Evolutionary conservation across 164 flowering plant genomes (phyloP).

Genomic region (Chimonanthus praecox): DNA sequence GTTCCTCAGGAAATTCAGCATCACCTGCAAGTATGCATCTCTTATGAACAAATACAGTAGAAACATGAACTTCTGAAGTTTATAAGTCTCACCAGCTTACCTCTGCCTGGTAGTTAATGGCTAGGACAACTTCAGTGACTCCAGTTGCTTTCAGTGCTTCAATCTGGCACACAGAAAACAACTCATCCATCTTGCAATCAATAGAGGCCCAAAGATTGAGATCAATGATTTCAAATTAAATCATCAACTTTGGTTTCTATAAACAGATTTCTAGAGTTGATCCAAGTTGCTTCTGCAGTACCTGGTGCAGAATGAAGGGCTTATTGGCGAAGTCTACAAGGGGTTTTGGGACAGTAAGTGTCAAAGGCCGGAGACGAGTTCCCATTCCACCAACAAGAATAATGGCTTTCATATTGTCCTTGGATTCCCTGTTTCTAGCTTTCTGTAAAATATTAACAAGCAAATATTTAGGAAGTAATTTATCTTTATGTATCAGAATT

Average conservation of each 20-base stretch:
- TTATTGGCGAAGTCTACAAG: background rate
- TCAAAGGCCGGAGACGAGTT: background rate
- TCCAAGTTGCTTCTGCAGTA: background rate
- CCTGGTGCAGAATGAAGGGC: background rate
- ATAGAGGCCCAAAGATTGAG: background rate
- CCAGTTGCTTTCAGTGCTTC: conserved; percentile 91
- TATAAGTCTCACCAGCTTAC: conserved; percentile 22
- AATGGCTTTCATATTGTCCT: background rate
- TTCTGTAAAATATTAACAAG: background rate
- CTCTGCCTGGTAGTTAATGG: conserved; percentile 97
- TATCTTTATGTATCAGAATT: background rate
- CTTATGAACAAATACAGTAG: background rate
- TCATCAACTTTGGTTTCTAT: background rate
- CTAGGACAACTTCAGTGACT: conserved; percentile 87
- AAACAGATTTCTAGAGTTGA: background rate
- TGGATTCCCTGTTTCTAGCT: background rate
- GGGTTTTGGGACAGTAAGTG: background rate
- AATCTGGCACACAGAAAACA: conserved; percentile 30
- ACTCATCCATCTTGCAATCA: background rate
- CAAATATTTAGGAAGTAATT: background rate
- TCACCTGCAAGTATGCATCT: conserved; percentile 13
- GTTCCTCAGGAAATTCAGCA: conserved; percentile 23
- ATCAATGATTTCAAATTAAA: background rate
- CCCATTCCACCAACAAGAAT: background rate
- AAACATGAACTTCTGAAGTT: background rate